Percentiles rank a stretch among this genome's conserved stretches.
phyloP scores from a whole-genome alignment of 345 rosid species.

The Brassica nigra region DNA sequence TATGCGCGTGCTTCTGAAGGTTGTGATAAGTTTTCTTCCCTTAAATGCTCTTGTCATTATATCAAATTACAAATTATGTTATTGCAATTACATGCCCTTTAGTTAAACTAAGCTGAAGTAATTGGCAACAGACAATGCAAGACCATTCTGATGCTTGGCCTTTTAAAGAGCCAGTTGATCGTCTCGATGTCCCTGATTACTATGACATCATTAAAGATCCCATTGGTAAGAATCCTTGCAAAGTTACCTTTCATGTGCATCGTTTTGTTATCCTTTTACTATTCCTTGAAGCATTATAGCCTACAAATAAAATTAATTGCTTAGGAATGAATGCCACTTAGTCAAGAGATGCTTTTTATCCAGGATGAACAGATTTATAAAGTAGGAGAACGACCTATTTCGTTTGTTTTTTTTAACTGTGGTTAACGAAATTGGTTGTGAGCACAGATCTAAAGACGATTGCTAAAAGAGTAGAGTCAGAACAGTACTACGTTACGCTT shows the following conservation, averaged over 20 bases:
- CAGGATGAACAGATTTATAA: background rate
- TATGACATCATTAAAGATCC: conserved; percentile 98
- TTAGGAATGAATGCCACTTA: background rate
- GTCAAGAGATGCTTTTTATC: background rate
- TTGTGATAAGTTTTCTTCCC: conserved; percentile 29
- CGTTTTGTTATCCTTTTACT: background rate
- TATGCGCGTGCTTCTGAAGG: conserved; percentile 95
- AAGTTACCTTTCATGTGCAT: no score
- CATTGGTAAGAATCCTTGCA: conserved; percentile 59
- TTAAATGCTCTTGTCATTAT: background rate
- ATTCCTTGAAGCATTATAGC: background rate
- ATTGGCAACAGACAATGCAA: conserved; percentile 74
- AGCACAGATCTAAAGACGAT: conserved; percentile 84
- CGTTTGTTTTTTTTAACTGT: background rate
- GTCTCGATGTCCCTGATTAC: conserved; percentile 96
- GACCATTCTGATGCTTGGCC: conserved; percentile 99
- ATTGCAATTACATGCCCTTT: background rate
- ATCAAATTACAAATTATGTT: background rate
- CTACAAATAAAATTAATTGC: background rate
- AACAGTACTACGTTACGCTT: conserved; percentile 86
- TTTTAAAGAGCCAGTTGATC: conserved; percentile 94
- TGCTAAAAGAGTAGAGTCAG: conserved; percentile 90
- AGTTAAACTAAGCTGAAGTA: conserved; percentile 20
- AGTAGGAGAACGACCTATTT: background rate
- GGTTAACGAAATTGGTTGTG: no score